Evolutionary conservation across 768 basidiomycete genomes (phyloP), one percentile per base, ranked within the genome.

Genomic region (Favolaschia claudopus): DNA sequence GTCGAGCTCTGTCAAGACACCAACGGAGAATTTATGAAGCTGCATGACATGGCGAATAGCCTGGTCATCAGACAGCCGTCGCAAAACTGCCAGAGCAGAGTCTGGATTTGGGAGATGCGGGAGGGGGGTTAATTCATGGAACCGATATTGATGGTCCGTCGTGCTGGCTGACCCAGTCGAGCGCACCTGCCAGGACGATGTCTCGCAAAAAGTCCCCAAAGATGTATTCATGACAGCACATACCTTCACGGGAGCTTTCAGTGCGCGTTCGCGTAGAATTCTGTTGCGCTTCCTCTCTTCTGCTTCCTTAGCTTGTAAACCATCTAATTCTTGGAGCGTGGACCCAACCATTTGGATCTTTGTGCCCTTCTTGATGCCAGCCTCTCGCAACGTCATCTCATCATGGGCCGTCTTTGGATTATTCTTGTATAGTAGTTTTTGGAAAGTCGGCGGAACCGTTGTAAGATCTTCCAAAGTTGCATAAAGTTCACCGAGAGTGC

Each of bases 371-470:
- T 81, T 87, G 36, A 93, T 67, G n/a, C 91, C 90, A 0, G 66
- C 83, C 72, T 68, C 67, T 4, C 13, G 71, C 64, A 77, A 66
- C 27, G 67, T 79, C 43, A 56, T 74, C 24, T 64, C 67, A 15
- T 70, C 64, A 36, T 67, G 62, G 17, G 71, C 43, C 0, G 70
- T 55, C 49, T 75, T 82, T 12, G 71, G 53, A 47, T 76, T 81
- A 78, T 89, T 92, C 68, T 86, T 90, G 75, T 82, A 89, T 9
- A 92, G 70, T 37, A 92, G 76, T 66, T 93, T 93, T 76, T 93
- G 91, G 36, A 87, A 74, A 4, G 79, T 69, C 4, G 85, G 79
- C 0, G 89, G 89, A 12, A 92, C 87, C 24, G 79, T 77, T 2
- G 89, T 92, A 27, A 91, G 78, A 62, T 86, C 81, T 67, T 88